Evolutionary conservation across 1,139 yeast species (phyloP).

Genomic region (Scheffersomyces lignicola): DNA sequence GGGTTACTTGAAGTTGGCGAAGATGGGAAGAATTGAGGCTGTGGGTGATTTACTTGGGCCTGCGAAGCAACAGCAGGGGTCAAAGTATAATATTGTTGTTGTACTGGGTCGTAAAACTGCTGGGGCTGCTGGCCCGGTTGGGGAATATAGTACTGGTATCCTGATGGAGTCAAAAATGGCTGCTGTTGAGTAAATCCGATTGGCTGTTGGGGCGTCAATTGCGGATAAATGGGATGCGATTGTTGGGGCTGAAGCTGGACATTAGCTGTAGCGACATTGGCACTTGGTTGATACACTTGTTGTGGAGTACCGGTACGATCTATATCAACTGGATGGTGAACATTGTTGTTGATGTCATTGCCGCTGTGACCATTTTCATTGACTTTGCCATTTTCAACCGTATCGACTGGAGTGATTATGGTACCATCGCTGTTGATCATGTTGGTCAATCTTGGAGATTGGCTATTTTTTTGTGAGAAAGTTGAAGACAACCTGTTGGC

Average conservation of each 20-base stretch:
- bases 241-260: constrained; percentile 11
- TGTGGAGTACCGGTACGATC: not conserved
- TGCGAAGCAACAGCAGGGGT: constrained; percentile 28
- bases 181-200: constrained; percentile 8
- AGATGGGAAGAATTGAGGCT: constrained; percentile 40
- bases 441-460: constrained; percentile 39
- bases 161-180: constrained; percentile 15
- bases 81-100: constrained; percentile 46
- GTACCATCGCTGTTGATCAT: constrained; percentile 53
- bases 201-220: constrained; percentile 6
- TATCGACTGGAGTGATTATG: constrained; percentile 44
- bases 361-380: not conserved
- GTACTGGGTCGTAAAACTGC: constrained; percentile 48
- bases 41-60: constrained; percentile 17
- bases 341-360: not conserved
- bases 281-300: not conserved
- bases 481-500: constrained; percentile 38
- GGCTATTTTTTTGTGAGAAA: constrained; percentile 31
- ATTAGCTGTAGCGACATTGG: not conserved
- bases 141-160: constrained; percentile 20
- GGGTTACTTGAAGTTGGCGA: constrained; percentile 26
- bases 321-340: not conserved
- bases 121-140: constrained; percentile 31
- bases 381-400: constrained; percentile 17
- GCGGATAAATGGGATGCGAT: constrained; percentile 4